Evolutionary conservation across 306 rosid genomes (phyloP), one percentile per base, ranked within the genome.

Genomic region (Citrullus amarus): DNA sequence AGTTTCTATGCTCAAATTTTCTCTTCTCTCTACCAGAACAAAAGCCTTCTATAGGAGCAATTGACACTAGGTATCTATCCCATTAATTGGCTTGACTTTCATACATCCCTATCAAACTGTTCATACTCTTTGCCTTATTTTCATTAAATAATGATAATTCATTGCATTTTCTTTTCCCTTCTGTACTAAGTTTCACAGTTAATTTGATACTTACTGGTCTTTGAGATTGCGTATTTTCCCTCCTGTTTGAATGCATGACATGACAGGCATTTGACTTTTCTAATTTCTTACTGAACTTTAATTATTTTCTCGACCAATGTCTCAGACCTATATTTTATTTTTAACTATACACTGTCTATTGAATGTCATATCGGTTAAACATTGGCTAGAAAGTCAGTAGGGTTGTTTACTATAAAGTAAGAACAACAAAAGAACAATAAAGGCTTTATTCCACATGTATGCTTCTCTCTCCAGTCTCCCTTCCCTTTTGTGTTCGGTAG

Each of bases 1-100:
- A 84, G 44, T 82, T 86, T 79, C 80, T 91, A 83, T 80, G 81
- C 80, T 95, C 97, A 22, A 86, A 86, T 80, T 88, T 95, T 68
- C 85, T 92, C 9, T 86, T 78, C 82, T 88, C 97, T 50, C 75
- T 84, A 78, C 84, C 92, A 34, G 69, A 89, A 30, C 91, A 91
- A 41, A 95, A 85, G 36, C 91, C 97, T 18, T 73, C 76, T 12
- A 59, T 65, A 68, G 86, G 83, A 80, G 81, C 77, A 25, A 46
- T 16, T 14, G 12, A 57, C 53, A 61, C 71, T 77, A 62, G 88
- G 95, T 90, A 84, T 76, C 59, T 48, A n/a, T 55, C 67, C 79
- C 44, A 61, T 60, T 6, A 61, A 61, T 44, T 50, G 30, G 66
- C 66, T 2, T 38, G 36, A 73, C 16, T 68, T 12, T 53, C 43